Percentiles rank a stretch among this genome's conserved stretches.
phyloP scores from a whole-genome alignment of 345 rosid genomes.

The Acer negundo region DNA sequence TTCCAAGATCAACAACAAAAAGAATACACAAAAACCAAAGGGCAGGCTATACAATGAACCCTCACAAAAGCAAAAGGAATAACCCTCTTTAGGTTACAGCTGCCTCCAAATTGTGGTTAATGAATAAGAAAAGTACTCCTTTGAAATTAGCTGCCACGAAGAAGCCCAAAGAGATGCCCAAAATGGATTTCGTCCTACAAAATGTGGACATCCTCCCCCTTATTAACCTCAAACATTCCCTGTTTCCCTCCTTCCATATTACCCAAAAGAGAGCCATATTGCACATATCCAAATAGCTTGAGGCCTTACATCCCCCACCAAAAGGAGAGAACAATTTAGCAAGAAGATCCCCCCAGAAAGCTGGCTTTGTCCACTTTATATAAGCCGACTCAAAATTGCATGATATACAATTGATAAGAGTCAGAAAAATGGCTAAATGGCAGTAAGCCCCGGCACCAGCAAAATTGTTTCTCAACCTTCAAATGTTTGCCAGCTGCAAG shows the following conservation, averaged over 20 bases:
- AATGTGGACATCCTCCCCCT: neutral
- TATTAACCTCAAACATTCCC: neutral
- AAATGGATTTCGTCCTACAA: neutral
- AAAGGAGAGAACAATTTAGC: neutral
- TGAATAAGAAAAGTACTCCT: neutral
- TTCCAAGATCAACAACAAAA: neutral
- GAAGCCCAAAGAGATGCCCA: neutral
- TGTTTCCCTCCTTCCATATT: neutral
- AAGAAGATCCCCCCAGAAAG: neutral
- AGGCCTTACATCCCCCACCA: neutral
- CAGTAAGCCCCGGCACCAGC: neutral
- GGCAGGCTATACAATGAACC: neutral
- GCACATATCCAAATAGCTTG: neutral
- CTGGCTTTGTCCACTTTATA: neutral
- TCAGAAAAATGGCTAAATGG: neutral
- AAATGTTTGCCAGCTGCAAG: neutral
- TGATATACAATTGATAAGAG: neutral
- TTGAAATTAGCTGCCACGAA: neutral
- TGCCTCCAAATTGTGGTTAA: neutral
- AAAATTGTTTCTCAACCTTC: slow-evolving; percentile 4
- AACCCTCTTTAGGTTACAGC: neutral
- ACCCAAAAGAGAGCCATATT: neutral
- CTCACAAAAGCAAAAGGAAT: neutral
- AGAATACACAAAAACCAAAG: neutral
- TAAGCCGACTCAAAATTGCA: neutral